Base-by-base conservation (phyloP, 495 filamentous ascomycete species). In the Penicillium argentinense region DNA sequence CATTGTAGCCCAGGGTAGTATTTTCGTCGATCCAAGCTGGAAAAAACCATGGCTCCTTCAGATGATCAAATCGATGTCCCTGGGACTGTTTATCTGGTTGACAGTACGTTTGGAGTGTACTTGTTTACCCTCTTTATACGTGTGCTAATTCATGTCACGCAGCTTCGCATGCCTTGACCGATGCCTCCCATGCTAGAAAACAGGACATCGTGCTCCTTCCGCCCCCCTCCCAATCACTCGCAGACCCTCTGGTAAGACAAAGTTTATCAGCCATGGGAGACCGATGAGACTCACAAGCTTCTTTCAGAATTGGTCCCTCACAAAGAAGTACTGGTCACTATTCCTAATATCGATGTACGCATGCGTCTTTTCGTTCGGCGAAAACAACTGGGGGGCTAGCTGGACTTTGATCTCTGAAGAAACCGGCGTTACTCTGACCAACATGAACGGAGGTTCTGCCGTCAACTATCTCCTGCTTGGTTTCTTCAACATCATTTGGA, bases 401-500 rank as follows among this genome's bases (percentile, higher is more conserved):
- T 68, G 62, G 62, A 65, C 64, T 0, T 41, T 51, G 18, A 62
- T 68, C 7, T 53, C 60, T 2, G 55, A 58, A 3, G 55, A 66
- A 4, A 62, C 60, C 9, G 57, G 51, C 11, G 60, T 68, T 8
- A 58, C 48, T 6, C 21, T 68, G 17, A 45, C 32, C 22, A 60
- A 68, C 21, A 61, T 68, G 56, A 68, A 66, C 45, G 60, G 62
- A 0, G 62, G 57, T 21, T 58, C 51, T 8, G 64, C 62, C 0
- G 34, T 68, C 7, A 66, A 66, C 26, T 68, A 66, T 41, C 57
- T 68, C 3, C 50, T 68, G 5, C 42, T 68, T 14, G 64, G 64
- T 5, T 68, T 63, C 24, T 57, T 68, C 34, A 68, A 68, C 42
- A 60, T 68, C 14, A 60, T 64, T 45, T 66, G 57, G 62, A 62